These are phyloP conservation scores for Chlamydomonas urium DNA, from an alignment of 139 green algal species.

Conservation along the genomic window DNA sequence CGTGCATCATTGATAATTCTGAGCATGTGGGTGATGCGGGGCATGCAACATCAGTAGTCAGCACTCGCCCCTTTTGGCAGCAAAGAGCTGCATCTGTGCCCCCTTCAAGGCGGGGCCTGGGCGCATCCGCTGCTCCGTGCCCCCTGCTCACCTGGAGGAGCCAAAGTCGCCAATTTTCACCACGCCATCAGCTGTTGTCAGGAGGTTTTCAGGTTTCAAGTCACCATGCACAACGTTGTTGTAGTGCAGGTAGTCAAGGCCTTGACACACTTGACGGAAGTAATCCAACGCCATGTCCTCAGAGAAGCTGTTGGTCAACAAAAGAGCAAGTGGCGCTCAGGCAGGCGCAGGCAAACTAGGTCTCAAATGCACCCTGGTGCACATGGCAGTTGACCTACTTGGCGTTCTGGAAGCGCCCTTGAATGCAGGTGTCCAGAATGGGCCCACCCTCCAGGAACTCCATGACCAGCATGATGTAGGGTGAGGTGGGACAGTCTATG, in stretches of 20 bases:
- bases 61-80: no score
- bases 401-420: slow-evolving; percentile 27
- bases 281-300: slow-evolving; percentile 29
- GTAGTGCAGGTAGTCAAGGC: slow-evolving; percentile 75
- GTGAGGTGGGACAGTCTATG: slow-evolving; percentile 38
- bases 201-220: slow-evolving; percentile 89
- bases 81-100: no score
- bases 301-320: slow-evolving; percentile 18
- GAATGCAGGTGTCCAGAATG: slow-evolving; percentile 46
- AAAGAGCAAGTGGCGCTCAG: no score
- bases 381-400: no score
- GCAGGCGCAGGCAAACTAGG: no score
- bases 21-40: no score
- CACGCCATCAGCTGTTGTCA: slow-evolving; percentile 60
- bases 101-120: not conserved
- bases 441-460: slow-evolving; percentile 76
- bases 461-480: slow-evolving; percentile 83
- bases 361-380: no score
- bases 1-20: slow-evolving; percentile 1
- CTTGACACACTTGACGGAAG: slow-evolving; percentile 46
- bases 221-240: slow-evolving; percentile 76
- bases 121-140: no score
- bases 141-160: slow-evolving; percentile 41
- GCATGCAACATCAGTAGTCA: no score
- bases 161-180: slow-evolving; percentile 92